Conservation (phyloP, 2,329 filamentous ascomycete species). For the Colletotrichum sp. region DNA sequence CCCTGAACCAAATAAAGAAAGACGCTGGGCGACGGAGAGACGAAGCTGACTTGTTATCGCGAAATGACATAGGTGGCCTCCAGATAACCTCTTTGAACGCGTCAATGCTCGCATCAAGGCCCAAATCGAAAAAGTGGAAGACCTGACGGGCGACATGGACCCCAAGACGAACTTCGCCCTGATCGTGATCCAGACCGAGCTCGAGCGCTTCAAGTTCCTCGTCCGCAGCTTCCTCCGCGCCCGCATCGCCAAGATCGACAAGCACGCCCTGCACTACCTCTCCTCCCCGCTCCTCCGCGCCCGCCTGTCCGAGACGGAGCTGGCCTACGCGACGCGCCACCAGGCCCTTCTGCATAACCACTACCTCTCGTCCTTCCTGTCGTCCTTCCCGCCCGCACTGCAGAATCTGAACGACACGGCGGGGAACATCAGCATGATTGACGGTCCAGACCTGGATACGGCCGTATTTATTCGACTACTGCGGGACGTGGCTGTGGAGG, state of each 20-base stretch:
- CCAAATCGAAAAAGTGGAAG: slow-evolving; percentile 75
- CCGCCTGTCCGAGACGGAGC: slow-evolving; percentile 78
- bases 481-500: slow-evolving; percentile 61
- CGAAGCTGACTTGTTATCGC: background rate
- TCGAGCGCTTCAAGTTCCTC: slow-evolving; percentile 92
- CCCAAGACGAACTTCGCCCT: slow-evolving; percentile 91
- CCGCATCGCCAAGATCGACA: slow-evolving; percentile 89
- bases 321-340: slow-evolving; percentile 83
- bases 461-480: slow-evolving; percentile 85
- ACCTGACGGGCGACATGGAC: slow-evolving; percentile 84
- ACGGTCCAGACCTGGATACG: slow-evolving; percentile 79
- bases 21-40: background rate
- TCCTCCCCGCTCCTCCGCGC: slow-evolving; percentile 57
- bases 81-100: slow-evolving; percentile 79
- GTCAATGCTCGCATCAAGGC: slow-evolving; percentile 74
- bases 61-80: slow-evolving; percentile 57
- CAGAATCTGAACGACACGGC: slow-evolving; percentile 90
- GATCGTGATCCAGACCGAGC: slow-evolving; percentile 94
- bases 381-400: slow-evolving; percentile 77
- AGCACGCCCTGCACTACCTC: slow-evolving; percentile 76
- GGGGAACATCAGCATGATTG: slow-evolving; percentile 91
- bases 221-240: slow-evolving; percentile 82
- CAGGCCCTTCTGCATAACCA: slow-evolving; percentile 84
- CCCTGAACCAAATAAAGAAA: background rate
- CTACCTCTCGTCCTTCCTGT: slow-evolving; percentile 84